phyloP scores from a whole-genome alignment of 352 stramenopile species.

The Phytopythium kandeliae region DNA sequence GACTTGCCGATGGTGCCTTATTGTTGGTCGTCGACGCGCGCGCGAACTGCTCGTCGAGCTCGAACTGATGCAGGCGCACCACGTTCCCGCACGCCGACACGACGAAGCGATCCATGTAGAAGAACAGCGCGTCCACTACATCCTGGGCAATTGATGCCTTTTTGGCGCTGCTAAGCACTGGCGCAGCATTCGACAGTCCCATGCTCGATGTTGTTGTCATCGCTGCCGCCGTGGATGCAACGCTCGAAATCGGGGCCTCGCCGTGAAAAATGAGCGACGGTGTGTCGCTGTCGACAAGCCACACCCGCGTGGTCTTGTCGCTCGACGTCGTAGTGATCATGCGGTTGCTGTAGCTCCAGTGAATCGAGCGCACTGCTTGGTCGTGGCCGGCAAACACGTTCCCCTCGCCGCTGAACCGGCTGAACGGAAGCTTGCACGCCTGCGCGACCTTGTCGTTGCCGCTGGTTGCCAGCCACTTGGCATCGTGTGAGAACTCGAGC shows the following conservation, averaged over 20 bases:
- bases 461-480: conserved; percentile 64
- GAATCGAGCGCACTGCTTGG: conserved; percentile 51
- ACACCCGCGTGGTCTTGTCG: conserved; percentile 68
- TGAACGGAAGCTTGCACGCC: conserved; percentile 65
- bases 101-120: conserved; percentile 88
- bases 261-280: conserved; percentile 55
- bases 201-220: conserved; percentile 12
- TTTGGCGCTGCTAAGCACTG: conserved; percentile 26
- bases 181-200: background rate
- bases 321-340: conserved; percentile 61
- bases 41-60: conserved; percentile 56
- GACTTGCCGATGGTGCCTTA: conserved; percentile 6
- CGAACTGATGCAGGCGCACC: conserved; percentile 66
- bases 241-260: conserved; percentile 17
- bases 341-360: conserved; percentile 73
- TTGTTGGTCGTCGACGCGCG: conserved; percentile 27
- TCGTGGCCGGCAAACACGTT: conserved; percentile 70
- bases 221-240: conserved; percentile 22
- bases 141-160: conserved; percentile 37
- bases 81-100: conserved; percentile 59
- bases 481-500: conserved; percentile 73
- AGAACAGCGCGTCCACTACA: conserved; percentile 71
- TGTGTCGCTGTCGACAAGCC: conserved; percentile 55
- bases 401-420: conserved; percentile 54
- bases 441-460: conserved; percentile 61